Percentiles rank a stretch among this genome's conserved stretches.
These are phyloP conservation scores for Zasmidium cellare DNA, from an alignment of 2,329 filamentous ascomycete species.

Conservation along the genomic window DNA sequence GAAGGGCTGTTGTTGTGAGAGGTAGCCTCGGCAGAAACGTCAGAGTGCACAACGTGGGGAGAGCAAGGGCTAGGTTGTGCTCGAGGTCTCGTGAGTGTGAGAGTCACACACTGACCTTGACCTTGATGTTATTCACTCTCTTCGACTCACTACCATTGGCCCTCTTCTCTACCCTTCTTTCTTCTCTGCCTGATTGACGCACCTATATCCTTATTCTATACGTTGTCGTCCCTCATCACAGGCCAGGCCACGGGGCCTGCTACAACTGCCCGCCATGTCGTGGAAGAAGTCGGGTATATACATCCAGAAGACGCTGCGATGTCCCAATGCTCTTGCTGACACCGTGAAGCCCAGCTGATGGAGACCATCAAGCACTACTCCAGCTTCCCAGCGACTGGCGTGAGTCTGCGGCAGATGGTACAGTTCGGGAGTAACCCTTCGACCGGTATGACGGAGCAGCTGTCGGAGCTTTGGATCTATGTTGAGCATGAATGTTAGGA, in stretches of 20 bases:
- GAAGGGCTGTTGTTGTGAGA: background rate
- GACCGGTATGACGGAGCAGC: constrained; percentile 60
- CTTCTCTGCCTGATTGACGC: background rate
- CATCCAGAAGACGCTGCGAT: constrained; percentile 7
- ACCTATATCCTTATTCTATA: constrained; percentile 1
- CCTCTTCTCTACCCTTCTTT: background rate
- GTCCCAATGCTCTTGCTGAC: constrained; percentile 11
- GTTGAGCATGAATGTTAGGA: constrained; percentile 52
- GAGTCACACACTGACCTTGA: background rate
- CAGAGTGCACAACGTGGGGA: background rate
- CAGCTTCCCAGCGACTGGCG: constrained; percentile 92
- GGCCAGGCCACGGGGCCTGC: constrained; percentile 16
- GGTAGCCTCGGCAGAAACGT: background rate
- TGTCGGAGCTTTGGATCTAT: background rate
- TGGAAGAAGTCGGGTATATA: constrained; percentile 32
- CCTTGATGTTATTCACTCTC: background rate
- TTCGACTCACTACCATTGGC: background rate
- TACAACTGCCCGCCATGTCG: constrained; percentile 29
- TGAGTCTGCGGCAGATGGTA: constrained; percentile 97
- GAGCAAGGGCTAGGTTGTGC: background rate
- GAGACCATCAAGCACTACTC: constrained; percentile 44
- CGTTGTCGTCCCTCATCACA: constrained; percentile 15
- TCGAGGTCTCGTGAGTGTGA: background rate
- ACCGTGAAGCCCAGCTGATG: constrained; percentile 27
- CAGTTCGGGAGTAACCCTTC: constrained; percentile 96